Evolutionary conservation across 2,329 filamentous ascomycete species (phyloP).

Genomic region (Orbilia javanica): DNA sequence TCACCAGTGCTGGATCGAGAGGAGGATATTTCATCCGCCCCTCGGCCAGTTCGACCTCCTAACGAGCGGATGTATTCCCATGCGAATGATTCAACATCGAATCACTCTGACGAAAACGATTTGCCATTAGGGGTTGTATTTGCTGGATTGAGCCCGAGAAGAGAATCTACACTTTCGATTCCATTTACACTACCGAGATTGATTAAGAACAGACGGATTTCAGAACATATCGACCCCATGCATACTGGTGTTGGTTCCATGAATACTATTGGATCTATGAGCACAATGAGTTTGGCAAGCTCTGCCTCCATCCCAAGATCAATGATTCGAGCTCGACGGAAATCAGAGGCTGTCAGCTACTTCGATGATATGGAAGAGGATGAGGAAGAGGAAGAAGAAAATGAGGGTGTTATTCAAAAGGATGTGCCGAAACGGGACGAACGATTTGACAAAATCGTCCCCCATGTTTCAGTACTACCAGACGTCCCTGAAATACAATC

Average conservation of each 20-base stretch:
- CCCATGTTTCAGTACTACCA: slow-evolving; percentile 30
- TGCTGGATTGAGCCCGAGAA: slow-evolving; percentile 43
- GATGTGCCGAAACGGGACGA: slow-evolving; percentile 13
- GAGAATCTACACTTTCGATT: slow-evolving; percentile 38
- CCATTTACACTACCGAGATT: slow-evolving; percentile 45
- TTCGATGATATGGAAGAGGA: slow-evolving; percentile 32
- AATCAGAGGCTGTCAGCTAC: slow-evolving; percentile 25
- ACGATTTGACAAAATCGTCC: slow-evolving; percentile 37
- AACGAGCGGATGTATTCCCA: slow-evolving; percentile 38
- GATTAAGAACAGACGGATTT: slow-evolving; percentile 33
- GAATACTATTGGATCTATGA: not conserved
- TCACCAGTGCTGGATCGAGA: not conserved
- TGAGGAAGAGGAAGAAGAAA: slow-evolving; percentile 12
- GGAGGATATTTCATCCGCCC: slow-evolving; percentile 27
- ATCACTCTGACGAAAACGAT: slow-evolving; percentile 47
- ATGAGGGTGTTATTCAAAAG: slow-evolving; percentile 3
- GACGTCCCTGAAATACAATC: slow-evolving; percentile 28
- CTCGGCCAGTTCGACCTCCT: slow-evolving; percentile 18
- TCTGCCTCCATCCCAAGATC: slow-evolving; percentile 22
- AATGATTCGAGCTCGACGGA: slow-evolving; percentile 12
- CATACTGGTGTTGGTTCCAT: not conserved
- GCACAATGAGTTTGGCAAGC: not conserved
- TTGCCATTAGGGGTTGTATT: slow-evolving; percentile 42
- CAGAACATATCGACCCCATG: slow-evolving; percentile 52
- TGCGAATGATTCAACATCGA: slow-evolving; percentile 33